Evolutionary conservation across 2,329 filamentous ascomycete genomes (phyloP).

Genomic region (Penicillium frequentans): DNA sequence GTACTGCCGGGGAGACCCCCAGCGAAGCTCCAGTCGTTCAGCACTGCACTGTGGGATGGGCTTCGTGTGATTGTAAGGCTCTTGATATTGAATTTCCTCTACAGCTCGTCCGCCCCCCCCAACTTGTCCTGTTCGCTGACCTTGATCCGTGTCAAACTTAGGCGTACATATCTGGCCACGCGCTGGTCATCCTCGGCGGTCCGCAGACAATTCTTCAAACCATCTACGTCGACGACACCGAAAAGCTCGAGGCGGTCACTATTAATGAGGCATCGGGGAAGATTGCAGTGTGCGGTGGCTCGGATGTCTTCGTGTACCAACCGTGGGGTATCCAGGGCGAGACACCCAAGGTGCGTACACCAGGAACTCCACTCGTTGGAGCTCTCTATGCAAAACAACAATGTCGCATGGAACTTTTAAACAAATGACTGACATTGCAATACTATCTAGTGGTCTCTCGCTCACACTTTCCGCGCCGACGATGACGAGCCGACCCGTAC

Average conservation of each 20-base stretch:
- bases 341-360: conserved; percentile 65
- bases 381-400: background rate
- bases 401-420: background rate
- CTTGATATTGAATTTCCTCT: background rate
- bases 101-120: background rate
- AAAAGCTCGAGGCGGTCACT: conserved; percentile 70
- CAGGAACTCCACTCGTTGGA: background rate
- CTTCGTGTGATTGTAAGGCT: conserved; percentile 68
- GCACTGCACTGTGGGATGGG: conserved; percentile 70
- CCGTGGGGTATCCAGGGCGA: conserved; percentile 71
- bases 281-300: conserved; percentile 72
- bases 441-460: conserved; percentile 55
- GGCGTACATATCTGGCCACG: conserved; percentile 88
- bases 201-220: conserved; percentile 79
- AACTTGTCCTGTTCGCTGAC: background rate
- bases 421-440: background rate
- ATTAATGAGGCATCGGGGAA: conserved; percentile 82
- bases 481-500: conserved; percentile 50
- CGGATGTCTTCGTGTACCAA: conserved; percentile 72
- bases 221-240: conserved; percentile 76
- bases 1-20: conserved; percentile 78
- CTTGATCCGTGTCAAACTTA: conserved; percentile 38
- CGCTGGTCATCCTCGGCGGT: conserved; percentile 77
- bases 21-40: conserved; percentile 74
- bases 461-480: conserved; percentile 50